Base-by-base conservation (phyloP, 495 filamentous ascomycete genomes). In the Trichoderma virens region DNA sequence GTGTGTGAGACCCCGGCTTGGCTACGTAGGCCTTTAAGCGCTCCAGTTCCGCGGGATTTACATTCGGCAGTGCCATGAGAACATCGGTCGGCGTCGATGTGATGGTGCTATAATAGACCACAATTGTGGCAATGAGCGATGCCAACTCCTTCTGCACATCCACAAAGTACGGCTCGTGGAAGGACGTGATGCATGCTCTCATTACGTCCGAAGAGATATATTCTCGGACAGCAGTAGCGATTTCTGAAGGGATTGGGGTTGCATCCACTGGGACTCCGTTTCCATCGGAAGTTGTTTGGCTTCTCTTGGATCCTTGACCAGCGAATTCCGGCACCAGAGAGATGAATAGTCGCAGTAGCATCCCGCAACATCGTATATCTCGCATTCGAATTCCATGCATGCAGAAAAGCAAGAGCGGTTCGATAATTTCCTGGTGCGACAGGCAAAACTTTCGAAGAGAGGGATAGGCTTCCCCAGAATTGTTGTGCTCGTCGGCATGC, bases 91-190 rank as follows among this genome's bases (percentile, higher is more conserved):
- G 84, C 8, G 85, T 88, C 0, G 76, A 60, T 38, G 89, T 94
- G 39, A 80, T 71, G 1, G 79, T 76, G 6, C 80, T 84, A 71
- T 96, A 97, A 27, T 88, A 78, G 5, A 87, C 80, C 71, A 95
- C 82, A 63, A 97, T 94, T 6, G 86, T 83, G 2, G 92, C 92
- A 67, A 99, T 96, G 5, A 97, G 82, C 38, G 86, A 81, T 16
- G 91, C 94, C 11, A 98, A 83, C 39, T 98, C 94, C 73, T 92
- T 95, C 70, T 99, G 94, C 70, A 93, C 85, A 64, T 99, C 94
- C 45, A 97, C 93, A 68, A 98, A 98, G 71, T 98, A 97, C 0
- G 91, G 85, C 63, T 98, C 94, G 73, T 98, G 88, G 34, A 99
- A 82, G 16, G 90, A 93, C 25, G 91, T 88, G 73, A 96, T 90